Evolutionary conservation across 768 basidiomycete genomes (phyloP), one percentile per base, ranked within the genome.

Genomic region (Amanita molliuscula): DNA sequence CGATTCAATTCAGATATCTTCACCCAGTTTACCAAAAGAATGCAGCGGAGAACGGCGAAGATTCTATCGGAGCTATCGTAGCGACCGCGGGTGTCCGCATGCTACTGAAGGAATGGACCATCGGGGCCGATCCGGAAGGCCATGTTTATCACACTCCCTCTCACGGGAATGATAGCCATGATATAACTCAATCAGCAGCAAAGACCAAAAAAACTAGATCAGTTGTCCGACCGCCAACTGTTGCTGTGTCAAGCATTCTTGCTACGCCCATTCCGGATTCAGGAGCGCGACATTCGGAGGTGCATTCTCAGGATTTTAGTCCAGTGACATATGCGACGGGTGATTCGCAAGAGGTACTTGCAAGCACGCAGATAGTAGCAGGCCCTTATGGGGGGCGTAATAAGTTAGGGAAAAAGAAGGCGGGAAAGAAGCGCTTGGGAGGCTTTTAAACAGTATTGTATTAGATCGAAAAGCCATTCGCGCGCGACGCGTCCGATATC

Each of bases 371-470:
- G 60, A 64, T 82, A 6, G 61, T 87, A 8, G 77, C 87, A 3
- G 88, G 88, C 2, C 76, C 72, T 0, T 79, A 79, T 64, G 88
- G 87, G 29, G 84, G 84, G 20, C 73, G 84, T 35, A 73, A 72
- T 21, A 51, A 52, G 13, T 56, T 57, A 11, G 59, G 54, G 4
- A 85, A 76, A 66, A 82, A 81, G 67, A 83, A 79, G 60, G 50
- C 63, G 23, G 61, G 54, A 18, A 87, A 82, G 69, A 89, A 83
- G 65, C 71, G 87, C 20, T 38, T 88, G 36, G 85, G 84, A 8
- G 88, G 88, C 6, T 90, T 91, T 61, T 90, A 37, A 28, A n/a
- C 20, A 26, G 35, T n/a, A n/a, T n/a, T 9, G 11, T 48, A 21
- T 38, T 26, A 31, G 29, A 16, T 18, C 11, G 16, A 40, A 6